Conservation (phyloP, 1,284 basidiomycete species). For the Lentinus polychrous region DNA sequence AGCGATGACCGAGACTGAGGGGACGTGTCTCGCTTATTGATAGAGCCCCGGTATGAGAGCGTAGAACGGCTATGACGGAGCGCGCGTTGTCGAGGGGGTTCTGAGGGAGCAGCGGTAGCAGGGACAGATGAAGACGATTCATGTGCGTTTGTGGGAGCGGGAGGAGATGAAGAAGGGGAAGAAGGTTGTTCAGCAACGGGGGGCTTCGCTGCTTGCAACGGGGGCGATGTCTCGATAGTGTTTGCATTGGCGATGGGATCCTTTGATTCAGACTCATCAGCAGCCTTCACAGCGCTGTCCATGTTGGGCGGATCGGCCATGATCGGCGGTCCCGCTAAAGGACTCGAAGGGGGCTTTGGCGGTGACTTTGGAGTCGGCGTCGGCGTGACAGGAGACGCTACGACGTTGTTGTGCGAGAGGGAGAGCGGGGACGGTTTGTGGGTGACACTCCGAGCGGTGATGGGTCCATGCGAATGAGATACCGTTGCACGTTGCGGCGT, state of each 20-base stretch:
- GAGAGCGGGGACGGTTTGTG: conserved; percentile 48
- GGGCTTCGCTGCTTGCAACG: background rate
- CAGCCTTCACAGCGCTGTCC: background rate
- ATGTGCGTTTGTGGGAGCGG: conserved; percentile 1
- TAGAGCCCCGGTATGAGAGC: conserved; percentile 13
- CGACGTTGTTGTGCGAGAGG: conserved; percentile 32
- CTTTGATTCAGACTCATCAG: background rate
- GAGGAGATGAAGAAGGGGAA: conserved; percentile 1
- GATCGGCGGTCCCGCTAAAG: conserved; percentile 2
- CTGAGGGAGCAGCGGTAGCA: too few relatives aligned
- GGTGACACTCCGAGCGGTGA: conserved; percentile 12
- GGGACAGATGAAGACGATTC: conserved; percentile 6
- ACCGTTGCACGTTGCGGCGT: conserved; percentile 18
- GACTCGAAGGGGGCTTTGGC: conserved; percentile 3
- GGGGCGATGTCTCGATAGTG: background rate
- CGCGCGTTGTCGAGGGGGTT: too few relatives aligned
- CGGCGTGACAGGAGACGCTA: conserved; percentile 21
- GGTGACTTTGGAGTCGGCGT: conserved; percentile 14
- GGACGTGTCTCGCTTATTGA: conserved; percentile 9
- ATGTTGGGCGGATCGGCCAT: background rate
- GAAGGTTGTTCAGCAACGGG: background rate
- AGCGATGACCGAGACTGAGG: conserved; percentile 14
- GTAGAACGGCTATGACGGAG: conserved; percentile 23
- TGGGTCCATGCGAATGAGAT: conserved; percentile 13
- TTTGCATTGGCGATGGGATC: background rate